phyloP scores from a whole-genome alignment of 2,329 filamentous ascomycete genomes.

The Beauveria bassiana region DNA sequence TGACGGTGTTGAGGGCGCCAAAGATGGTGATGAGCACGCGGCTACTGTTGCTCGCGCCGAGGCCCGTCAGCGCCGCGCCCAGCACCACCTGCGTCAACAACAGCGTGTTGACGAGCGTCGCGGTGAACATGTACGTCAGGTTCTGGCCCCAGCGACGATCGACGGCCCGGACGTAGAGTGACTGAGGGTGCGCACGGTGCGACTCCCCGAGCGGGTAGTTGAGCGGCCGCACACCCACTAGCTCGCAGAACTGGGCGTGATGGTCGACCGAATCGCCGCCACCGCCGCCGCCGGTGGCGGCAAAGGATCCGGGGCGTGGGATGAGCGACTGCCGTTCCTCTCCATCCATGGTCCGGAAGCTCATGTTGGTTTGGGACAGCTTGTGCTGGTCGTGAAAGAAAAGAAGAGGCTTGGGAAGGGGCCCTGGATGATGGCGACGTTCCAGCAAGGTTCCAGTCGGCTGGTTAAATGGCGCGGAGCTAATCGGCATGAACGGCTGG shows the following conservation, averaged over 20 bases:
- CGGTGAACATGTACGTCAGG: slow-evolving; percentile 16
- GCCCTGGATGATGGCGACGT: background rate
- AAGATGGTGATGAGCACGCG: slow-evolving; percentile 17
- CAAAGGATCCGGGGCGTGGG: background rate
- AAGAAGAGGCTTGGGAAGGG: background rate
- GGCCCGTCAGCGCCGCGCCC: slow-evolving; percentile 17
- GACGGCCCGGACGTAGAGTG: slow-evolving; percentile 16
- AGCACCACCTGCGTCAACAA: slow-evolving; percentile 17
- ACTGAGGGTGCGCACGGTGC: slow-evolving; percentile 14
- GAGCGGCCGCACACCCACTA: slow-evolving; percentile 14
- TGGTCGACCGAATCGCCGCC: slow-evolving; percentile 5
- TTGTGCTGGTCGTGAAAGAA: background rate
- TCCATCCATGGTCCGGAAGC: slow-evolving; percentile 4
- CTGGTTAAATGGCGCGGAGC: background rate
- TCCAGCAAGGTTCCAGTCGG: background rate
- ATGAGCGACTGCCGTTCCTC: slow-evolving; percentile 11
- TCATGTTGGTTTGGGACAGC: background rate
- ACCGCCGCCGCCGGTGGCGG: background rate
- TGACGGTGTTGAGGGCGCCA: slow-evolving; percentile 18
- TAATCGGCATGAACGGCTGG: background rate
- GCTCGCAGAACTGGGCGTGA: slow-evolving; percentile 17
- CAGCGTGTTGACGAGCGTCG: slow-evolving; percentile 17
- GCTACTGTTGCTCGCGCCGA: slow-evolving; percentile 16
- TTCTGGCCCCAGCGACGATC: slow-evolving; percentile 12
- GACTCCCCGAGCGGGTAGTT: slow-evolving; percentile 12